These are phyloP conservation scores for Cytospora piceae DNA, from an alignment of 2,329 filamentous ascomycete genomes.

Conservation along the genomic window DNA sequence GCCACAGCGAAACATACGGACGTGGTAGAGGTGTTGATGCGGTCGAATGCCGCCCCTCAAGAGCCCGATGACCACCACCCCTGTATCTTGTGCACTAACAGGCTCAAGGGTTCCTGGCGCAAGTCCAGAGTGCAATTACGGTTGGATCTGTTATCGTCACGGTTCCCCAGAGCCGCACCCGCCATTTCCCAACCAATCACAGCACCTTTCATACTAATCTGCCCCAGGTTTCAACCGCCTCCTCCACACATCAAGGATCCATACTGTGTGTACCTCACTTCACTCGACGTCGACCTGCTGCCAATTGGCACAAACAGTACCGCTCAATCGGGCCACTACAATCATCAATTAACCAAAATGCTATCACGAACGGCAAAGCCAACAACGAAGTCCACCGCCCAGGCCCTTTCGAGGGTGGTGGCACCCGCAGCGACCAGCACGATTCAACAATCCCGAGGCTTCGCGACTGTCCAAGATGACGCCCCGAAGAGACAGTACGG, in stretches of 20 bases:
- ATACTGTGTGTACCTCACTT: conserved; percentile 26
- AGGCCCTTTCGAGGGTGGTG: conserved; percentile 45
- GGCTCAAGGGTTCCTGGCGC: not conserved
- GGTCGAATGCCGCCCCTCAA: not conserved
- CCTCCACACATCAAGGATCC: conserved; percentile 22
- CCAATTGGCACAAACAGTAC: conserved; percentile 39
- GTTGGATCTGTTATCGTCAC: conserved; percentile 11
- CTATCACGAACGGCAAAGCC: conserved; percentile 49
- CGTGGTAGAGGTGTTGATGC: too few relatives aligned
- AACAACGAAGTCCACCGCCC: conserved; percentile 45
- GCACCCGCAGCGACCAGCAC: conserved; percentile 43
- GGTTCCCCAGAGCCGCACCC: conserved; percentile 14
- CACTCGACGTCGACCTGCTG: conserved; percentile 26
- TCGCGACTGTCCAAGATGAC: conserved; percentile 81
- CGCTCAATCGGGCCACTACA: conserved; percentile 44
- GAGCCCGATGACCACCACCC: conserved; percentile 18
- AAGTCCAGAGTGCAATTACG: not conserved
- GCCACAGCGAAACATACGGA: too few relatives aligned
- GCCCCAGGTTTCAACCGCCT: conserved; percentile 31
- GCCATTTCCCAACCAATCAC: conserved; percentile 29
- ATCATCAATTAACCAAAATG: conserved; percentile 39
- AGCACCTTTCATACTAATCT: conserved; percentile 30
- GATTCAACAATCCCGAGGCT: conserved; percentile 62
- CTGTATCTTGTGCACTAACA: conserved; percentile 16
- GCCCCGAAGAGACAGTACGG: conserved; percentile 75